phyloP scores from a whole-genome alignment of 2,329 filamentous ascomycete species.

The Fusarium sp. region DNA sequence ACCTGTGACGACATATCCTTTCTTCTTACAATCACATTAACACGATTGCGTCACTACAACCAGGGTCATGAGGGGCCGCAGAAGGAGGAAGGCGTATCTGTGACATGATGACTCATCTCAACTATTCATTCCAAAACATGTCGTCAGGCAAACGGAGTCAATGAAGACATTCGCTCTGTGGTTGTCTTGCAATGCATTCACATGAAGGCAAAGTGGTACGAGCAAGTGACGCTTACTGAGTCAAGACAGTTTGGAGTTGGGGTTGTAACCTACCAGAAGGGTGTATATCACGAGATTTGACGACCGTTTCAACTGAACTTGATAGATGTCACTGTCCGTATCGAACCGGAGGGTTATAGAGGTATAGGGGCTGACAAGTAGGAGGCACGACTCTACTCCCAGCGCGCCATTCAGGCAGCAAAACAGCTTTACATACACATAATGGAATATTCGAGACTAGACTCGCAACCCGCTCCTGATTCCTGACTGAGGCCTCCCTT shows the following conservation, averaged over 20 bases:
- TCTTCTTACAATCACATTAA: conserved; percentile 26
- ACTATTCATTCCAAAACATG: conserved; percentile 34
- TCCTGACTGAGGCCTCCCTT: conserved; percentile 42
- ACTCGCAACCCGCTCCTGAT: background rate
- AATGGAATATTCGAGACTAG: conserved; percentile 41
- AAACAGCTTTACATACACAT: conserved; percentile 41
- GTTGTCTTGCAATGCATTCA: conserved; percentile 26
- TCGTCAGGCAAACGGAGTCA: conserved; percentile 35
- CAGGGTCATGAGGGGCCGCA: conserved; percentile 11
- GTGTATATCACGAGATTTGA: conserved; percentile 43
- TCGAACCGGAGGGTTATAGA: conserved; percentile 29
- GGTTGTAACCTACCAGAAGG: conserved; percentile 30
- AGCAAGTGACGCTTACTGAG: conserved; percentile 27
- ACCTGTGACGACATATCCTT: conserved; percentile 26
- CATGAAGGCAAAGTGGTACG: conserved; percentile 38
- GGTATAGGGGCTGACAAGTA: conserved; percentile 24
- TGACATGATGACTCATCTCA: conserved; percentile 22
- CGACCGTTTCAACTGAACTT: conserved; percentile 36
- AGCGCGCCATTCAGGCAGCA: conserved; percentile 37
- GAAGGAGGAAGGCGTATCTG: conserved; percentile 17
- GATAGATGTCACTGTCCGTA: conserved; percentile 31
- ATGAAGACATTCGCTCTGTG: conserved; percentile 26
- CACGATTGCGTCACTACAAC: conserved; percentile 33
- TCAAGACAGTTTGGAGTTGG: conserved; percentile 32
- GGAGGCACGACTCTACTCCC: conserved; percentile 20